A percentile compares a stretch with the other conserved stretches of the same genome.
These are phyloP conservation scores for Tremella fuciformis DNA, from an alignment of 768 basidiomycete species.

Conservation along the genomic window DNA sequence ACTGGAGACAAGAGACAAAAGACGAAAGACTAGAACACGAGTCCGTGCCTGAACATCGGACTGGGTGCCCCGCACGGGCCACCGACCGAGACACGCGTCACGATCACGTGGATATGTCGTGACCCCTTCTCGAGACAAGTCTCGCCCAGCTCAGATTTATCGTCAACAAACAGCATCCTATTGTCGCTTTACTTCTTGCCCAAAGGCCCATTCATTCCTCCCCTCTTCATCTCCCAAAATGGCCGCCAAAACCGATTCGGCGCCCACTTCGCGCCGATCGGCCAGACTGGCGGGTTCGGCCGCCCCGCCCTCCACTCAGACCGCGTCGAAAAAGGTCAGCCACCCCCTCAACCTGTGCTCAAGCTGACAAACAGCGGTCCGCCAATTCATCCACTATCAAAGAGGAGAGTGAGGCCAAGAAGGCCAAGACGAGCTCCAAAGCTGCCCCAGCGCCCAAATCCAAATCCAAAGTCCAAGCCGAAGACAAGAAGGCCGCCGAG, in stretches of 20 bases:
- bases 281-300: constrained; percentile 20
- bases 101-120: too few species aligned
- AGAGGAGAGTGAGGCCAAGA: constrained; percentile 20
- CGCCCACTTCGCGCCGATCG: constrained; percentile 23
- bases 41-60: too few species aligned
- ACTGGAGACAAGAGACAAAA: too few species aligned
- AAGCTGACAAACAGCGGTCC: constrained; percentile 7
- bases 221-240: constrained; percentile 9
- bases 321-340: constrained; percentile 33
- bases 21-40: too few species aligned
- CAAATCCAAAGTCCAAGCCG: constrained; percentile 16
- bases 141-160: too few species aligned
- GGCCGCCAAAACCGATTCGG: constrained; percentile 18
- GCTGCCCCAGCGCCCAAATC: constrained; percentile 11
- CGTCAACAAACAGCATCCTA: too few species aligned
- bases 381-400: neutral
- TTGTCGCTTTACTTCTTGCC: too few species aligned
- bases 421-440: constrained; percentile 22
- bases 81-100: neutral
- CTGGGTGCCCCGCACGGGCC: too few species aligned
- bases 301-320: constrained; percentile 7
- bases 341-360: neutral
- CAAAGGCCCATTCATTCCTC: too few species aligned
- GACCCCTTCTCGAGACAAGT: too few species aligned
- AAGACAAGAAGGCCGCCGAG: constrained; percentile 16